A percentile compares a stretch with the other conserved stretches of the same genome.
These are phyloP conservation scores for Penicillium alfredii DNA, from an alignment of 495 filamentous ascomycete species.

Conservation along the genomic window DNA sequence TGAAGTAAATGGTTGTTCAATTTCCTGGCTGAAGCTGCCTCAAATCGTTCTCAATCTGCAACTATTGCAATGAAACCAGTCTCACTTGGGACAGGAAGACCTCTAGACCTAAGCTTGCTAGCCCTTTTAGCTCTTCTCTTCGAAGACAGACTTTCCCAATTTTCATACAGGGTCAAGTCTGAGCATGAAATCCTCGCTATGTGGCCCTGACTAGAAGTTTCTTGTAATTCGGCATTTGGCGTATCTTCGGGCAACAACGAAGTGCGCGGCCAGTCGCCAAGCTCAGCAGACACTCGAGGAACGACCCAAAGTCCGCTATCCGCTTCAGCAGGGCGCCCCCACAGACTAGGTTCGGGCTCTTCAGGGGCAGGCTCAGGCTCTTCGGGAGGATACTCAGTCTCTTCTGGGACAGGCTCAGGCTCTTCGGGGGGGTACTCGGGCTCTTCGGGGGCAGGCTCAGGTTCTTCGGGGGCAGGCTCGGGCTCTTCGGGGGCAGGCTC, in stretches of 20 bases:
- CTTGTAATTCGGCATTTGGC: slow-evolving; percentile 1
- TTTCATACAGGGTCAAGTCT: slow-evolving; percentile 3
- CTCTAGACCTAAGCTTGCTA: slow-evolving; percentile 8
- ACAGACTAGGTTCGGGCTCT: slow-evolving; percentile 1
- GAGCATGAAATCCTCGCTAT: slow-evolving; percentile 8
- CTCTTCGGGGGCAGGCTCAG: too few relatives aligned
- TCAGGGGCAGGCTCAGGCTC: slow-evolving; percentile 1
- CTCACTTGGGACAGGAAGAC: slow-evolving; percentile 5
- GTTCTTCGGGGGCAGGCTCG: slow-evolving; percentile 3
- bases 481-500: slow-evolving; percentile 2
- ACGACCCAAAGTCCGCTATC: too few relatives aligned
- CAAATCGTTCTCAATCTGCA: slow-evolving; percentile 5
- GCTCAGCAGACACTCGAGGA: too few relatives aligned
- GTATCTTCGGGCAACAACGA: slow-evolving; percentile 1
- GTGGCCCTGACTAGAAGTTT: slow-evolving; percentile 3
- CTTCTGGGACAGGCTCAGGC: neutral
- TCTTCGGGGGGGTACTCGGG: too few relatives aligned
- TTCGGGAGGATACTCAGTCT: slow-evolving; percentile 1
- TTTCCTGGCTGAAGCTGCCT: slow-evolving; percentile 1
- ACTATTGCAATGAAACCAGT: slow-evolving; percentile 8
- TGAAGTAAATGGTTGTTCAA: too few relatives aligned
- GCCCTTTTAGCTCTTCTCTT: slow-evolving; percentile 5
- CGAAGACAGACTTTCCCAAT: slow-evolving; percentile 5
- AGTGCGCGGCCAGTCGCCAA: too few relatives aligned
- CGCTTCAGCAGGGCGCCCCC: too few relatives aligned